These are phyloP conservation scores for Citrus mangshanensis DNA, from an alignment of 345 rosid genomes.

Conservation along the genomic window DNA sequence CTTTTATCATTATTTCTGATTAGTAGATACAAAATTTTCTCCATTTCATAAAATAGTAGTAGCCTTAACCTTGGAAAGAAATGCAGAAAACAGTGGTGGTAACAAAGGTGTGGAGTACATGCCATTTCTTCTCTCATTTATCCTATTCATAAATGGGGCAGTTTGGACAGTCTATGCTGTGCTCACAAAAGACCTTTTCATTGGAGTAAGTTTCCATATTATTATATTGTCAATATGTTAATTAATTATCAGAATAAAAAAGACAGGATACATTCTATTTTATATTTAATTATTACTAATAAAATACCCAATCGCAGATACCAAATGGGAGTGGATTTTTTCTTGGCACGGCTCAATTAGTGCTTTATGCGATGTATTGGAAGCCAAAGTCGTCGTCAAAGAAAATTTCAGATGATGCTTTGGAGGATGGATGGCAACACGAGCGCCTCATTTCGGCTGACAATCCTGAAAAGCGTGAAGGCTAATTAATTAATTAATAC, in stretches of 20 bases:
- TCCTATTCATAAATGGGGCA: slow-evolving; percentile 47
- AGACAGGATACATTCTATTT: too few species aligned
- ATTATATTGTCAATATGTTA: neutral
- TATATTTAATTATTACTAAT: too few species aligned
- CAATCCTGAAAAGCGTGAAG: neutral
- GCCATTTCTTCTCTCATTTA: slow-evolving; percentile 49
- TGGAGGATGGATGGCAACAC: slow-evolving; percentile 19
- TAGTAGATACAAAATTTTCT: neutral
- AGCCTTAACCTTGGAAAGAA: neutral
- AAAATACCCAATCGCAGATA: slow-evolving; percentile 20
- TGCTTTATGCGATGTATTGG: slow-evolving; percentile 44
- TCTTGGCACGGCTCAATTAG: slow-evolving; percentile 43
- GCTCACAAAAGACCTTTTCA: slow-evolving; percentile 37
- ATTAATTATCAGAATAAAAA: too few species aligned
- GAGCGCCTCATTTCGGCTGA: slow-evolving; percentile 24
- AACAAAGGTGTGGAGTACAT: slow-evolving; percentile 56
- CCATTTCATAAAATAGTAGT: neutral
- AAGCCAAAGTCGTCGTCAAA: slow-evolving; percentile 26
- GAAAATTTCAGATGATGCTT: neutral
- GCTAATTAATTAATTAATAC: neutral
- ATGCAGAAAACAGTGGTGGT: slow-evolving; percentile 50
- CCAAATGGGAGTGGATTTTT: slow-evolving; percentile 57
- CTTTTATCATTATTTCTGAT: neutral
- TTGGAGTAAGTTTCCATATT: slow-evolving; percentile 39
- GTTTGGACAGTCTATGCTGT: slow-evolving; percentile 54